A percentile compares a stretch with the other conserved stretches of the same genome.
These are phyloP conservation scores for Lenwebbia sp. DNA, from an alignment of 345 rosid species.

Conservation along the genomic window DNA sequence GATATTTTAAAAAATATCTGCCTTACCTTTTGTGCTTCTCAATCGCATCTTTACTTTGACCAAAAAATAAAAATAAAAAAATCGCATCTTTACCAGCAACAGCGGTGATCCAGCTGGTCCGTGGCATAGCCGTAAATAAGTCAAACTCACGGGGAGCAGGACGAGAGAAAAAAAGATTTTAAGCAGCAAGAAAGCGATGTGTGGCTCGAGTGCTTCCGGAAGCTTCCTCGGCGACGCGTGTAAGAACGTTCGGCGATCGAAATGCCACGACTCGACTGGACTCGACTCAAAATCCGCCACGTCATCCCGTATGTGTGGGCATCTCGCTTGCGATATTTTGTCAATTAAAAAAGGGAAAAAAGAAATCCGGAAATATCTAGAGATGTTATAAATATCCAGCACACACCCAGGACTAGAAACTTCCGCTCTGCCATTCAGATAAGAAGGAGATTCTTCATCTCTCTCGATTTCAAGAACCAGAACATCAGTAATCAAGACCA, in stretches of 20 bases:
- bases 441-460: background rate
- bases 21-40: background rate
- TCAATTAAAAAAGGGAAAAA: no score
- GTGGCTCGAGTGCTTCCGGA: constrained; percentile 6
- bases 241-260: background rate
- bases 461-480: background rate
- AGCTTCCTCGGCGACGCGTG: constrained; percentile 10
- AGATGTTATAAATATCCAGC: background rate
- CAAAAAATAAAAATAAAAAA: no score
- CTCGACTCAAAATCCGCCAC: background rate
- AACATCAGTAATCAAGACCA: background rate
- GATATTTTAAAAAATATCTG: background rate
- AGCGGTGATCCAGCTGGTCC: background rate
- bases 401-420: background rate
- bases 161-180: background rate
- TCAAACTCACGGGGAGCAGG: background rate
- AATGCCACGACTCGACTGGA: background rate
- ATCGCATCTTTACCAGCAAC: background rate
- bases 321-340: background rate
- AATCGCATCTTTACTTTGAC: background rate
- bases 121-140: constrained; percentile 1
- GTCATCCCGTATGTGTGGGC: background rate
- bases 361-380: background rate
- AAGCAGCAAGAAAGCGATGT: background rate
- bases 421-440: background rate